Evolutionary conservation across 768 basidiomycete species (phyloP), one percentile per base, ranked within the genome.

Genomic region (Neoboletus magnificus): DNA sequence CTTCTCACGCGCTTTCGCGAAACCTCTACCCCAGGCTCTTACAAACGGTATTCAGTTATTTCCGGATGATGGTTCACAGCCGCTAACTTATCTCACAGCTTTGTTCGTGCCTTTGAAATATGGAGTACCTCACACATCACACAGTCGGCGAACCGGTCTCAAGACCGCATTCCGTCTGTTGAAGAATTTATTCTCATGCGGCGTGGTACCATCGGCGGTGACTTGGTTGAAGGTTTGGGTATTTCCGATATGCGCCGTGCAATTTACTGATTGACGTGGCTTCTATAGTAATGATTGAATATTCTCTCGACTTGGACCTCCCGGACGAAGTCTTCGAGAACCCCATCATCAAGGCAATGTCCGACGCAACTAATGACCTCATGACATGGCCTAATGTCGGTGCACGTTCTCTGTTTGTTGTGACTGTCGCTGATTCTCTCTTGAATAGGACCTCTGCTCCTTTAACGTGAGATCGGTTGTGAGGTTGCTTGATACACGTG

Each of bases 331-430:
- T 74, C 5, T 74, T 75, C 54, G 67, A 71, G 35, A 65, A 60
- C 46, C 68, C 73, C 3, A 64, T 72, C 20, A 64, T 74, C 7
- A 58, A 60, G 54, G 71, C 63, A 20, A 73, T 74, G 73, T 74
- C 73, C 37, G 67, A 74, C n/a, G 73, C 73, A n/a, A 74, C 71
- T 0, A 74, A 57, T 16, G 73, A 74, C 51, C 69, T 74, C 18
- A 75, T 74, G 73, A 75, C 73, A 1, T 74, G 73, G 73, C 73
- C 73, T n/a, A 74, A 74, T 40, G 73, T 74, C 23, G 8, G 73
- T 73, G 6, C 15, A 9, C 46, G 10, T 22, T 47, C 37, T 56
- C 54, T 40, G 43, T 50, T n/a, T 7, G 33, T 53, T 39, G 55
- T 15, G 35, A 48, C 29, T 0, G 29, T 40, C 1, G 22, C 60